phyloP scores from a whole-genome alignment of 768 basidiomycete species.

The Candolleomyces efflorescens region DNA sequence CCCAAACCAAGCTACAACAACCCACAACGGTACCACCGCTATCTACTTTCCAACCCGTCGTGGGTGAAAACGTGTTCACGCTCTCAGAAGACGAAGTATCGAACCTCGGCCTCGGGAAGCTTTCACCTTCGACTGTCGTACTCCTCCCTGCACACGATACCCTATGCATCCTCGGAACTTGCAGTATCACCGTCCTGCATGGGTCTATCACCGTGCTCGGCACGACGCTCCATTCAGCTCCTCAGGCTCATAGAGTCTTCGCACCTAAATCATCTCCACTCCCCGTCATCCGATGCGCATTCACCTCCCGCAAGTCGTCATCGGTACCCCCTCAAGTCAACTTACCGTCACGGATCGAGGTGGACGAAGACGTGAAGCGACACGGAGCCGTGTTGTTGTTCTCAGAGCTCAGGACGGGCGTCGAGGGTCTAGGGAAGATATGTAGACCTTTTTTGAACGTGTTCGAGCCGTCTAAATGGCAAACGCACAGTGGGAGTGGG shows the following conservation, averaged over 20 bases:
- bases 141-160: slow-evolving; percentile 45
- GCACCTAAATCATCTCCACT: slow-evolving; percentile 80
- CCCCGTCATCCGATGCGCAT: slow-evolving; percentile 38
- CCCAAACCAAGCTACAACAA: neutral
- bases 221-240: slow-evolving; percentile 39
- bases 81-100: slow-evolving; percentile 35
- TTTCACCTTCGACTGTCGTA: slow-evolving; percentile 26
- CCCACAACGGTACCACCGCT: slow-evolving; percentile 16
- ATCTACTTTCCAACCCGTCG: slow-evolving; percentile 48
- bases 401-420: slow-evolving; percentile 51
- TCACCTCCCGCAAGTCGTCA: slow-evolving; percentile 4
- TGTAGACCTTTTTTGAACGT: slow-evolving; percentile 58
- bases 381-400: slow-evolving; percentile 45
- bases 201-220: slow-evolving; percentile 62
- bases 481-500: slow-evolving; percentile 10
- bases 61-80: slow-evolving; percentile 41
- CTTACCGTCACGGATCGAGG: neutral
- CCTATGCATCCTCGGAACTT: slow-evolving; percentile 67
- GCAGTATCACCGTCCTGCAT: slow-evolving; percentile 54
- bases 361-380: neutral
- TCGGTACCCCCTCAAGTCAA: slow-evolving; percentile 3
- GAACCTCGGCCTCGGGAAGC: slow-evolving; percentile 21
- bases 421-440: slow-evolving; percentile 63
- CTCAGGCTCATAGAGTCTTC: slow-evolving; percentile 47
- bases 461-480: slow-evolving; percentile 50